Conservation (phyloP, 1,139 yeast species). For the Kodamaea alishanica region DNA sequence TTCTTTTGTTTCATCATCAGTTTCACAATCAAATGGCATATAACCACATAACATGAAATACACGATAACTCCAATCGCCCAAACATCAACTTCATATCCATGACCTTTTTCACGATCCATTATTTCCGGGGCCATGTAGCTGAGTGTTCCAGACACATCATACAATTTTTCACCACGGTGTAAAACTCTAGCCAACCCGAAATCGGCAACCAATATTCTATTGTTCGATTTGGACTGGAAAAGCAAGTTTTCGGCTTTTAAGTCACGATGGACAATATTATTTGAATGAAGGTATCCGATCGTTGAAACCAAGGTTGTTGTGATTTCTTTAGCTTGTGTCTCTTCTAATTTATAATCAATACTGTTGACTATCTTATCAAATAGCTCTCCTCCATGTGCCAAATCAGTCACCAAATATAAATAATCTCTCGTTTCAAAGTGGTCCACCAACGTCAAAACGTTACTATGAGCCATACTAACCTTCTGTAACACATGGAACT, state of each 20-base stretch:
- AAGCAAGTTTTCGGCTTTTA: slow-evolving; percentile 41
- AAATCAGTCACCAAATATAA: slow-evolving; percentile 64
- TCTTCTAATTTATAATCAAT: slow-evolving; percentile 40
- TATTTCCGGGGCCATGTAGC: slow-evolving; percentile 75
- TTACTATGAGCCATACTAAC: slow-evolving; percentile 44
- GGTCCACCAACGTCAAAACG: slow-evolving; percentile 61
- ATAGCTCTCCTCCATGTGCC: slow-evolving; percentile 69
- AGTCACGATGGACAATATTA: slow-evolving; percentile 39
- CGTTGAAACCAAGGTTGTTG: slow-evolving; percentile 27
- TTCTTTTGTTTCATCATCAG: slow-evolving; percentile 62
- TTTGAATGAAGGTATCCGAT: slow-evolving; percentile 30
- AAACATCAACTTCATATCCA: slow-evolving; percentile 62
- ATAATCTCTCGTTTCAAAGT: slow-evolving; percentile 61
- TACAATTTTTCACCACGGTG: slow-evolving; percentile 27
- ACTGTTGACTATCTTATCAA: slow-evolving; percentile 52
- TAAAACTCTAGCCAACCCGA: slow-evolving; percentile 53
- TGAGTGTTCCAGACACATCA: slow-evolving; percentile 59
- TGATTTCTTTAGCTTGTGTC: slow-evolving; percentile 46
- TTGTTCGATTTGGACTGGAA: slow-evolving; percentile 28
- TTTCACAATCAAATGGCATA: slow-evolving; percentile 77
- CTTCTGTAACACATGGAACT: slow-evolving; percentile 50
- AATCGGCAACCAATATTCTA: slow-evolving; percentile 61
- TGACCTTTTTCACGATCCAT: slow-evolving; percentile 32
- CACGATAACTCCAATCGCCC: slow-evolving; percentile 75
- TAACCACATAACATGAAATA: slow-evolving; percentile 73